Evolutionary conservation across 805 yeast species (phyloP), one percentile per base, ranked within the genome.

Genomic region (Saturnispora saitoi): DNA sequence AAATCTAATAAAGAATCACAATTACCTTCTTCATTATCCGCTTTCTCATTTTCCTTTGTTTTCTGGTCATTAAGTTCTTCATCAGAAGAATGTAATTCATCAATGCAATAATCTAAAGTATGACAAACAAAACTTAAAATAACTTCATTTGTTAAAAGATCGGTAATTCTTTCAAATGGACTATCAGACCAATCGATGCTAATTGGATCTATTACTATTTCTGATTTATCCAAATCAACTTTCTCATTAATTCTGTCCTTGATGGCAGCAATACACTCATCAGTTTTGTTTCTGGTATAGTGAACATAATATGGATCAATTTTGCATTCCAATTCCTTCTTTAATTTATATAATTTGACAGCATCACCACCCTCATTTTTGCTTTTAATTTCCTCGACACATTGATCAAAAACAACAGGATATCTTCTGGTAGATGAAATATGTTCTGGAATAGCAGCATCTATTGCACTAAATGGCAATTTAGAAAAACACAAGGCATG

Each of bases 261-360:
- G 29, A 86, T 66, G 4, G 79, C 66, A 41, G 73, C 75, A 48
- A 85, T 83, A 6, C 95, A 91, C 51, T 88, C 96, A 48, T 88
- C 96, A 48, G 91, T 76, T 47, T 80, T 81, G 56, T 88, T 88
- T 0, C 91, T 68, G 0, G 84, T 70, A 56, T 83, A 84, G 56
- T 88, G 89, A 50, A 86, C 72, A 60, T 83, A 91, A 58, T 78
- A 90, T 0, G 97, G 95, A 61, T 91, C 93, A 39, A 90, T 76
- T 26, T 73, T 67, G 1, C 68, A 70, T 48, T 66, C 71, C 28
- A 68, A 66, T 44, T 78, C 73, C 3, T 75, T 72, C 58, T 85
- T 88, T 51, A 93, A 70, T 26, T 78, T 70, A 63, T 85, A 91
- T 24, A 76, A 61, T 2, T 60, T 95, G 10, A 37, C 24, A 7